These are phyloP conservation scores for Clitopilus passeckerianus DNA, from an alignment of 768 basidiomycete species.

Conservation along the genomic window DNA sequence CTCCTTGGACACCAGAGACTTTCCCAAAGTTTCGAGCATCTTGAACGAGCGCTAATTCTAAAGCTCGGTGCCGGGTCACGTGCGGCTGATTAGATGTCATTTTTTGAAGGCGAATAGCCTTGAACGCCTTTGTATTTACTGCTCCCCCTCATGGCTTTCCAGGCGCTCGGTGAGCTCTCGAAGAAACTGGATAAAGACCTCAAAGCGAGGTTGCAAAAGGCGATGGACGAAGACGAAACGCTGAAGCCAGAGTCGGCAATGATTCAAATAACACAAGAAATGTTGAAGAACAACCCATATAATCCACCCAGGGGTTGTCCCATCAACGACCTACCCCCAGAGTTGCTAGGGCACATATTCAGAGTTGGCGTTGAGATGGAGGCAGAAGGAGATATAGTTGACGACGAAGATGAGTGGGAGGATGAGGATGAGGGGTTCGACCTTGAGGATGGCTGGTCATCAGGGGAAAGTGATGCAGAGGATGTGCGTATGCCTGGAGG, in stretches of 20 bases:
- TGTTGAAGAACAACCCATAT: slow-evolving; percentile 44
- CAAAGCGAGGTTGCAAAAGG: neutral
- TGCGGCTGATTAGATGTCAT: neutral
- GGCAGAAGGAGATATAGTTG: slow-evolving; percentile 26
- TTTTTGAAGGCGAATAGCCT: neutral
- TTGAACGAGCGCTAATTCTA: neutral
- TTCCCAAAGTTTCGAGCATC: too few relatives aligned
- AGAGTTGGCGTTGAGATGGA: slow-evolving; percentile 34
- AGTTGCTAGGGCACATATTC: slow-evolving; percentile 55
- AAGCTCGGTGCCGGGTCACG: neutral
- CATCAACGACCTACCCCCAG: slow-evolving; percentile 49
- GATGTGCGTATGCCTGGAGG: slow-evolving; percentile 14
- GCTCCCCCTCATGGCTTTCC: neutral
- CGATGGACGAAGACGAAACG: slow-evolving; percentile 10
- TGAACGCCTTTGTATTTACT: neutral
- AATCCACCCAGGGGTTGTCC: slow-evolving; percentile 43
- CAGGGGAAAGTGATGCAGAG: slow-evolving; percentile 4
- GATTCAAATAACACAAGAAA: slow-evolving; percentile 23
- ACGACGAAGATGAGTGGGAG: slow-evolving; percentile 14
- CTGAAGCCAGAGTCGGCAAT: slow-evolving; percentile 24
- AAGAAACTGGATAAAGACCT: slow-evolving; percentile 19
- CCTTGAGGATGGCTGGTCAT: slow-evolving; percentile 19
- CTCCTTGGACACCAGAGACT: too few relatives aligned
- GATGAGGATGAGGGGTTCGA: slow-evolving; percentile 29
- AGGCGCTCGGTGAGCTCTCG: slow-evolving; percentile 9